phyloP scores from a whole-genome alignment of 306 rosid species.

The Comarum palustre region DNA sequence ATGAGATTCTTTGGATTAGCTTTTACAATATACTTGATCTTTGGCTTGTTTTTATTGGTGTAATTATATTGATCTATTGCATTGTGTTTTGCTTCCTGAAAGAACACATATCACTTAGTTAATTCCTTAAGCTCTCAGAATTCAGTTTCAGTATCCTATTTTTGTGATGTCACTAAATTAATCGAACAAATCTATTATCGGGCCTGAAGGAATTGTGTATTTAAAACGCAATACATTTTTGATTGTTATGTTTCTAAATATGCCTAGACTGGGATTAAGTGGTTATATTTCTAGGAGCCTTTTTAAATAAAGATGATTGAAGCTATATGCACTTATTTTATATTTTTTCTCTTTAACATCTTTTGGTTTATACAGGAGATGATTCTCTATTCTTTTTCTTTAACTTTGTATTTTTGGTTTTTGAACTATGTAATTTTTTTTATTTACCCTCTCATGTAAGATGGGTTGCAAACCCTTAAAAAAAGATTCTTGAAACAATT shows the following conservation, averaged over 20 bases:
- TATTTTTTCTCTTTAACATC: too few species aligned
- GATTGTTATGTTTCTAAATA: background rate
- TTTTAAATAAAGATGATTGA: too few species aligned
- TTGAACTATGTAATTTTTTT: too few species aligned
- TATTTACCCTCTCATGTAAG: too few species aligned
- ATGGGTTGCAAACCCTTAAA: too few species aligned
- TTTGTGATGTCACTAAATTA: background rate
- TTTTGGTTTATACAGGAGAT: too few species aligned
- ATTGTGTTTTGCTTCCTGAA: background rate
- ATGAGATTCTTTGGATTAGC: slow-evolving; percentile 25
- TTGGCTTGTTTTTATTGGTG: background rate
- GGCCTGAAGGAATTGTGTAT: background rate
- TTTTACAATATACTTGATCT: background rate
- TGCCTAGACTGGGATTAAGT: background rate
- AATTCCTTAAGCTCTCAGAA: background rate
- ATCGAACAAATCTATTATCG: background rate
- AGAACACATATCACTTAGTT: background rate
- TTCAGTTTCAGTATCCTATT: background rate
- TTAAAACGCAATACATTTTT: background rate
- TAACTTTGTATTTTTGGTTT: too few species aligned
- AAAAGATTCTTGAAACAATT: background rate
- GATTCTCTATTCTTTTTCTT: too few species aligned
- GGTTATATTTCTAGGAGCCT: background rate
- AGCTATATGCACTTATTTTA: too few species aligned
- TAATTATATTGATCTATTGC: background rate